A percentile compares a stretch with the other conserved stretches of the same genome.
Conservation (phyloP, 345 rosid genomes). For the Hypericum perforatum region DNA sequence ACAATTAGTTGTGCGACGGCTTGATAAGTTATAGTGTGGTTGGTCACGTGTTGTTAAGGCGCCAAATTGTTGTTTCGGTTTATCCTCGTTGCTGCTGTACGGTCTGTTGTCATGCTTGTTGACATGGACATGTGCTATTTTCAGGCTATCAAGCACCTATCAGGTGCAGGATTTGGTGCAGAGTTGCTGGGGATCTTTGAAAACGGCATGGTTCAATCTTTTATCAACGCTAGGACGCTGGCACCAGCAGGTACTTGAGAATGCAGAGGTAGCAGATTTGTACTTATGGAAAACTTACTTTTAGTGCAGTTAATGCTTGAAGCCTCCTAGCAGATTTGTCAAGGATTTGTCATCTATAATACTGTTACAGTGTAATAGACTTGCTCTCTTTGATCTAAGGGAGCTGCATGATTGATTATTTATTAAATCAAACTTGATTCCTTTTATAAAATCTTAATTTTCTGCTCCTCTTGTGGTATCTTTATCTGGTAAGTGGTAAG, state of each 20-base stretch:
- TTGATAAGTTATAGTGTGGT: no score
- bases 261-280: conserved; percentile 4
- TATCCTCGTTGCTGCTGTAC: background rate
- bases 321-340: no score
- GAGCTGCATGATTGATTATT: no score
- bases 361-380: no score
- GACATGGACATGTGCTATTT: conserved; percentile 13
- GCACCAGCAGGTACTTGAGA: conserved; percentile 43
- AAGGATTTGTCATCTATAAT: no score
- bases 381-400: no score
- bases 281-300: background rate
- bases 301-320: no score
- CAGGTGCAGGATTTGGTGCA: conserved; percentile 96
- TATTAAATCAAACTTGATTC: no score
- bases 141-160: conserved; percentile 90
- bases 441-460: no score
- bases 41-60: background rate
- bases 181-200: conserved; percentile 82
- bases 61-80: background rate
- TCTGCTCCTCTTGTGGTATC: no score
- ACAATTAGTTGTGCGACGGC: no score
- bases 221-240: conserved; percentile 76
- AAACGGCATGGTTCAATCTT: conserved; percentile 97
- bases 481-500: no score
- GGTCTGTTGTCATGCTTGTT: conserved; percentile 10